Base-by-base conservation (phyloP, 2,329 filamentous ascomycete species). In the Penicillium sp. region DNA sequence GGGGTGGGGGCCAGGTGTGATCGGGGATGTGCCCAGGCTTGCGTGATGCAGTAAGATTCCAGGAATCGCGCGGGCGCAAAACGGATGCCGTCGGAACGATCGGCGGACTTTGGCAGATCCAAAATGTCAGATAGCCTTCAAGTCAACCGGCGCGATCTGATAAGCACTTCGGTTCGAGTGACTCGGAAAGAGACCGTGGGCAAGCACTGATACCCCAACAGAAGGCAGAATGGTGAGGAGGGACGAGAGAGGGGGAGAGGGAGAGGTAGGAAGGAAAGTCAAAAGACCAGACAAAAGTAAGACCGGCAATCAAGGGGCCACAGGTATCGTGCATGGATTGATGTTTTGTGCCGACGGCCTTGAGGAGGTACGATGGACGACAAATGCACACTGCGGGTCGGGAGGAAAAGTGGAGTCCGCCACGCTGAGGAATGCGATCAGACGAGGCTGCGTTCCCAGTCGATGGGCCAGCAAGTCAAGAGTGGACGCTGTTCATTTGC, bases 71-170 rank as follows among this genome's bases (percentile, higher is more conserved):
- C 49, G 52, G 29, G 52, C 53, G 41, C 36, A 42, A 34, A 28
- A 48, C 57, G 57, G 56, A 59, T 49, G 46, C 34, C 39, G 29
- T 53, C 57, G 57, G 57, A 60, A 59, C 39, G 53, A 54, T 47
- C n/a, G 26, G 29, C 29, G 29, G 11, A 5, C 29, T 7, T 32
- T 32, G 18, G 8, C 29, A 32, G 29, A 32, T 32, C 29, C 29
- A 32, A 7, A 11, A 32, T 32, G 29, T 32, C 4, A 32, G 11
- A 32, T 32, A 32, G 29, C 18, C 18, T 18, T 18, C 18, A 18
- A 18, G 18, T 32, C 29, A 7, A 11, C 29, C 11, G 29, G 29
- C 29, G 29, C 5, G 11, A 32, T 32, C 50, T 37, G 26, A 51
- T 58, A 27, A 29, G 45, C 46, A 27, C 35, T 24, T 18, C 18